Conservation (phyloP, 352 stramenopile genomes). For the Phytophthora multivora region DNA sequence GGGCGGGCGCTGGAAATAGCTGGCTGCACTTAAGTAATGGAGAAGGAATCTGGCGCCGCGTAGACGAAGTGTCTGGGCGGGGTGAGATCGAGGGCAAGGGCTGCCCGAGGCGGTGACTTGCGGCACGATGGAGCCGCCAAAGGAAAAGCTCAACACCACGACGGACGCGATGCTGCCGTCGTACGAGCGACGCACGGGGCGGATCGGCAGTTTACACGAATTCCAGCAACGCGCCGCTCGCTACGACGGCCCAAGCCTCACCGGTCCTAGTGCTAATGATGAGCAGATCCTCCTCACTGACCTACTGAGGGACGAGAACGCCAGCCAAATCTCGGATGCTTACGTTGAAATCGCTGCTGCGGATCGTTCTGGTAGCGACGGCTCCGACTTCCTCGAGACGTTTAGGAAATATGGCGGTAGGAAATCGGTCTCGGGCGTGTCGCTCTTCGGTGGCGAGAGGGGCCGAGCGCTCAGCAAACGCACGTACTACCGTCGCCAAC, state of each 20-base stretch:
- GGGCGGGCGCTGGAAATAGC: conserved; percentile 29
- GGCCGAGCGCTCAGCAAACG: conserved; percentile 41
- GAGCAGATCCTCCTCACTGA: conserved; percentile 21
- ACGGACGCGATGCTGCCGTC: conserved; percentile 47
- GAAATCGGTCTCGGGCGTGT: conserved; percentile 54
- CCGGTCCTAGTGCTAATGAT: conserved; percentile 21
- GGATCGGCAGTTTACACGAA: conserved; percentile 80
- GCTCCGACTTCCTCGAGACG: conserved; percentile 44
- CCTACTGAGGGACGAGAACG: conserved; percentile 19
- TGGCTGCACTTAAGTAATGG: background rate
- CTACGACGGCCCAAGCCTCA: conserved; percentile 34
- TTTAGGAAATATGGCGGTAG: conserved; percentile 45
- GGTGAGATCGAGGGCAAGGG: conserved; percentile 25
- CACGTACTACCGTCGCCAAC: conserved; percentile 64
- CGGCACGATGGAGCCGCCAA: conserved; percentile 20
- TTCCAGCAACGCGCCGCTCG: conserved; percentile 81
- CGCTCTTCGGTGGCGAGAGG: conserved; percentile 68
- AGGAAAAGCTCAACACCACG: conserved; percentile 5
- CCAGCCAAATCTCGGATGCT: conserved; percentile 4
- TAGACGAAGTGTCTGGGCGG: conserved; percentile 2
- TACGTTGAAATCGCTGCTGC: conserved; percentile 17
- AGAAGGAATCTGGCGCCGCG: conserved; percentile 13
- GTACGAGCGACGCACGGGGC: conserved; percentile 69
- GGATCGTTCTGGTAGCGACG: conserved; percentile 26
- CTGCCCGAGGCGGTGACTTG: conserved; percentile 1